Base-by-base conservation (phyloP, 306 rosid species). In the Dalbergia oliveri region DNA sequence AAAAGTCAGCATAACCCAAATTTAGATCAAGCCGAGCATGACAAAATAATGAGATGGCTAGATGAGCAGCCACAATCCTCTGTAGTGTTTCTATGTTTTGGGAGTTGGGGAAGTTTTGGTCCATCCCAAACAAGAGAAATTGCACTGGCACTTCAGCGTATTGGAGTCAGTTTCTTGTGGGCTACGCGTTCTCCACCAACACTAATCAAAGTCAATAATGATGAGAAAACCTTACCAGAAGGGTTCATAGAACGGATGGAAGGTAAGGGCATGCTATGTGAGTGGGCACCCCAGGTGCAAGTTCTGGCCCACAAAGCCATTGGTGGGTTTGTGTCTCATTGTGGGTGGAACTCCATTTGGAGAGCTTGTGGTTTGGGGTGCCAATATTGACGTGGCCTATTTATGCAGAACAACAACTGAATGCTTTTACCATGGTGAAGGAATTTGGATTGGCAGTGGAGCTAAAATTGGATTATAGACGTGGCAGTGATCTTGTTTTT, bases 321-420 rank as follows among this genome's bases (percentile, higher is more conserved):
- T 15, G 84, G 83, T 51, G 91, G 94, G 5, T 91, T 89, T 64
- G 82, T 89, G 6, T 88, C 89, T 5, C 97, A 88, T 47, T 91
- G 92, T 63, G 94, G 92, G 11, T 91, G 97, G 97, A 91, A 89
- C 67, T 91, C 94, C 7, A 56, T 89, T 53, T 89, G 76, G 97
- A 89, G 78, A 89, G 94, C 77, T 63, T 91, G 86, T 91, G 94
- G 94, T 75, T 79, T 75, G 92, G 92, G 4, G 94, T 91, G 2
- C 97, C 93, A 3, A 82, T 88, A 77, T 76, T 86, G 67, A 88
- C 97, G 14, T 91, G 90, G 97, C 97, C 94, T 12, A 71, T 89
- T 15, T 88, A 86, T 78, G 94, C 86, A 13, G 97, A 89, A 79
- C 92, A 91, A 4, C 89, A 89, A 63, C 64, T 91, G 11, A 91